Evolutionary conservation across 345 rosid genomes (phyloP).

Genomic region (Gossypium australe): DNA sequence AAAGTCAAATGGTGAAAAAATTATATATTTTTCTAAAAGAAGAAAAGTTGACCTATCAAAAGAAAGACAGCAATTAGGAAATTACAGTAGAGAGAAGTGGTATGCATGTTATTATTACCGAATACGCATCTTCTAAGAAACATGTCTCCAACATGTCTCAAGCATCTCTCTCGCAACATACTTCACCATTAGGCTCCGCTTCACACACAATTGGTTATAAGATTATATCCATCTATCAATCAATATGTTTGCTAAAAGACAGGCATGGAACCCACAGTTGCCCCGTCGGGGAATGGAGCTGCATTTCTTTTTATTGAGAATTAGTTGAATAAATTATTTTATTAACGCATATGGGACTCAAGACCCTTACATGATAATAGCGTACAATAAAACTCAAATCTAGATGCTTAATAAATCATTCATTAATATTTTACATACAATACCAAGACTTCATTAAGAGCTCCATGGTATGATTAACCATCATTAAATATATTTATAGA

Average conservation of each 20-base stretch:
- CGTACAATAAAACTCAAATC: neutral
- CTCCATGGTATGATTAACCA: too few relatives aligned
- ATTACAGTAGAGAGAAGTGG: neutral
- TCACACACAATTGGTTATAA: neutral
- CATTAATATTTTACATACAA: too few relatives aligned
- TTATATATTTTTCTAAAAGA: neutral
- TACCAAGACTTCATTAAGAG: too few relatives aligned
- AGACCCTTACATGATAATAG: neutral
- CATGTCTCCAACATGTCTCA: slow-evolving; percentile 4
- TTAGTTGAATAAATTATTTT: neutral
- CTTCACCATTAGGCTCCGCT: neutral
- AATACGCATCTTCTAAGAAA: neutral
- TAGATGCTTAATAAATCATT: neutral
- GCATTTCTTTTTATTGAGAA: neutral
- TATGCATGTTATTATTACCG: neutral
- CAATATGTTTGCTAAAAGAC: slow-evolving; percentile 12
- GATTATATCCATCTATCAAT: neutral
- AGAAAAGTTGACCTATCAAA: neutral
- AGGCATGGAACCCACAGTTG: slow-evolving; percentile 2
- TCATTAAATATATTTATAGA: too few relatives aligned
- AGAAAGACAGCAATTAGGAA: neutral
- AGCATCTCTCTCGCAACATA: neutral
- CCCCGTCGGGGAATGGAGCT: neutral
- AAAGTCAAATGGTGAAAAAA: neutral
- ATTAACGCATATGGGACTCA: neutral